Evolutionary conservation across 2,329 filamentous ascomycete genomes (phyloP).

Genomic region (Zasmidium cellare): DNA sequence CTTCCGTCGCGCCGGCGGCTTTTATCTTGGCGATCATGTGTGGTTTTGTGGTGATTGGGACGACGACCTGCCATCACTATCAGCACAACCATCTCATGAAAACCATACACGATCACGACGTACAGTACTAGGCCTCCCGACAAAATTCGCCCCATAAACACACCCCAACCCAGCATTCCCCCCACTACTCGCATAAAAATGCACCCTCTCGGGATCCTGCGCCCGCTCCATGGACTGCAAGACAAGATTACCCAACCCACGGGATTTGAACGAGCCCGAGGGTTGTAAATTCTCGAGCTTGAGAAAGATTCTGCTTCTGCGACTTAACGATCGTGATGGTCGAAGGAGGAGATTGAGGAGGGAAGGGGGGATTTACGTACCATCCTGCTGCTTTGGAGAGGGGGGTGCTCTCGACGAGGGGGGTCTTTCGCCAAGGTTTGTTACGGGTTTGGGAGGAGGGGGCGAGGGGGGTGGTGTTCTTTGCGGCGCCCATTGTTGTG

Average conservation of each 20-base stretch:
- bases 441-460: neutral
- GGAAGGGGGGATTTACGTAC: conserved; percentile 45
- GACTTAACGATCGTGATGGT: conserved; percentile 6
- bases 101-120: conserved; percentile 11
- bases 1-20: conserved; percentile 64
- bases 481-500: conserved; percentile 3
- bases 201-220: conserved; percentile 38
- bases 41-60: conserved; percentile 65
- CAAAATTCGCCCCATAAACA: conserved; percentile 66
- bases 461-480: neutral
- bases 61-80: conserved; percentile 68
- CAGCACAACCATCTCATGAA: conserved; percentile 64
- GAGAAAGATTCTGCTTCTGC: conserved; percentile 69
- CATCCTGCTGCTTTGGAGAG: conserved; percentile 72
- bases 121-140: conserved; percentile 68
- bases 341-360: neutral
- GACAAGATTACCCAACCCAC: conserved; percentile 72
- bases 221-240: conserved; percentile 49
- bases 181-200: conserved; percentile 78
- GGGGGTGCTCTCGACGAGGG: conserved; percentile 65
- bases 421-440: conserved; percentile 69
- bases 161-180: conserved; percentile 84
- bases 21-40: conserved; percentile 72
- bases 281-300: conserved; percentile 86
- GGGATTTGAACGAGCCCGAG: conserved; percentile 81